These are phyloP conservation scores for Citropsis articulata DNA, from an alignment of 345 rosid genomes.

Conservation along the genomic window DNA sequence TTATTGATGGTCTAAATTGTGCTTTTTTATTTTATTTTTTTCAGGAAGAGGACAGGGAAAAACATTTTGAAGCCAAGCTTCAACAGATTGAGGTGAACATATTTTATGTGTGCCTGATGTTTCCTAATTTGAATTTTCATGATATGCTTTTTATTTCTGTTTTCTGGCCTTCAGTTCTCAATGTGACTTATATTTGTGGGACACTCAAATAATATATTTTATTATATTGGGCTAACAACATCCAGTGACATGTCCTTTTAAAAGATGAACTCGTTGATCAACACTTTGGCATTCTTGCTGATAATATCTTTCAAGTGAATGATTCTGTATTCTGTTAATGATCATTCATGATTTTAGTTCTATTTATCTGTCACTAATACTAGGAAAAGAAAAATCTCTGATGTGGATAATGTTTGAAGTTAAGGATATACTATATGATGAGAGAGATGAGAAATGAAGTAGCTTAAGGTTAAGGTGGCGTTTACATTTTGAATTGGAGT, in stretches of 20 bases:
- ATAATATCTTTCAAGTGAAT: not conserved
- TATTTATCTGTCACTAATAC: not conserved
- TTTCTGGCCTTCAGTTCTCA: not conserved
- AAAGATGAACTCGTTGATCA: not conserved
- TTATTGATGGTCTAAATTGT: conserved; percentile 14
- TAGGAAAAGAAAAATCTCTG: not conserved
- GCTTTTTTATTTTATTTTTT: conserved; percentile 13
- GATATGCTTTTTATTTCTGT: not conserved
- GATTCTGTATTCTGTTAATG: not conserved
- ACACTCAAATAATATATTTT: not conserved
- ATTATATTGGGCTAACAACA: not conserved
- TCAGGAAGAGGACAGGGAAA: conserved; percentile 83
- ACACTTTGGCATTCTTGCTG: not conserved
- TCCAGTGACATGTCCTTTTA: not conserved
- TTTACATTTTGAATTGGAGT: too few species aligned
- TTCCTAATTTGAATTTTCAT: not conserved
- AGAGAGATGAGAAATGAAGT: not conserved
- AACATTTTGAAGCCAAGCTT: conserved; percentile 84
- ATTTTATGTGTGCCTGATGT: not conserved
- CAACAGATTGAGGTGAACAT: conserved; percentile 85
- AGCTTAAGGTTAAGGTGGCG: not conserved
- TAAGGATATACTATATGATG: not conserved
- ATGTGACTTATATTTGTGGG: not conserved
- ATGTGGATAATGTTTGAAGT: not conserved
- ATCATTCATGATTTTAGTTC: not conserved